These are phyloP conservation scores for Vicia faba DNA, from an alignment of 306 rosid species.

Conservation along the genomic window DNA sequence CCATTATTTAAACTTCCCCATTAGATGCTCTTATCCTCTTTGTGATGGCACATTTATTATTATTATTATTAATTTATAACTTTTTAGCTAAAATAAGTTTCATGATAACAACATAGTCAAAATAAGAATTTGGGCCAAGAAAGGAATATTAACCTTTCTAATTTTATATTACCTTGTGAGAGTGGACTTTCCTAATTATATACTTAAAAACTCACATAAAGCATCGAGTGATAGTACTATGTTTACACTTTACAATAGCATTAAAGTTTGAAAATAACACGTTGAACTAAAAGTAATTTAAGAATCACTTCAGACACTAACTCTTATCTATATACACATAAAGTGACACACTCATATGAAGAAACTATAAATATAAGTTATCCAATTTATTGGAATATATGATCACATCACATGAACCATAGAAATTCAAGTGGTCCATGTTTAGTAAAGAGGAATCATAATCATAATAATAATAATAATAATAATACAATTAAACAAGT, in stretches of 20 bases:
- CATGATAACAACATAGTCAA: constrained; percentile 34
- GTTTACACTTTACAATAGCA: constrained; percentile 32
- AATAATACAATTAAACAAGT: constrained; percentile 29
- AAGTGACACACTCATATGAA: constrained; percentile 36
- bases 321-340: constrained; percentile 50
- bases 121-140: constrained; percentile 15
- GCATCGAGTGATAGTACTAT: constrained; percentile 1
- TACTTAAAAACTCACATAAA: constrained; percentile 13
- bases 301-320: constrained; percentile 33
- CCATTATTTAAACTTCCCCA: constrained; percentile 23
- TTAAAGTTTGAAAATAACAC: constrained; percentile 6
- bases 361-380: constrained; percentile 28
- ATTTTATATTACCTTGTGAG: constrained; percentile 9
- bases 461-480: not conserved
- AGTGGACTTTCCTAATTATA: constrained; percentile 19
- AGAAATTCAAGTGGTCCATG: constrained; percentile 49
- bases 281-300: constrained; percentile 15
- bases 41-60: not conserved
- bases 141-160: constrained; percentile 16
- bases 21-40: constrained; percentile 27
- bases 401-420: constrained; percentile 52
- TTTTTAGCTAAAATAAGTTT: not conserved
- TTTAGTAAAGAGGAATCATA: constrained; percentile 27
- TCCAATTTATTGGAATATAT: constrained; percentile 58
- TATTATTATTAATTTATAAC: not conserved